phyloP scores from a whole-genome alignment of 495 filamentous ascomycete species.

The Lasiosphaeria ovina region DNA sequence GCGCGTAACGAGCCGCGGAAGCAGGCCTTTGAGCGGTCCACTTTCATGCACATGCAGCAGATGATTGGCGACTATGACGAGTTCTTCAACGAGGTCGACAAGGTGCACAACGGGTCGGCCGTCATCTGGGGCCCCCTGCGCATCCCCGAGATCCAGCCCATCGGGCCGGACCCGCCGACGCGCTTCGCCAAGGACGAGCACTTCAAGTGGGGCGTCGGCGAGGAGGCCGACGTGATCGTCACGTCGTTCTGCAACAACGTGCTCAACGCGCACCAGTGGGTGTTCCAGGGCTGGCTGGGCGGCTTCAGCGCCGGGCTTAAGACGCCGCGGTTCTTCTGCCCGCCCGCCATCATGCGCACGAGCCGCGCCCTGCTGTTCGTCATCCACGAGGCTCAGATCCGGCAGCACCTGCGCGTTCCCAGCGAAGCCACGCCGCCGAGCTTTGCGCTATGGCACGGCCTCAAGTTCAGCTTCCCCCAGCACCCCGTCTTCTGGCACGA shows the following conservation, averaged over 20 bases:
- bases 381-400: constrained; percentile 32
- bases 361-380: constrained; percentile 26
- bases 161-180: constrained; percentile 44
- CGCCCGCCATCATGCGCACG: constrained; percentile 33
- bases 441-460: constrained; percentile 43
- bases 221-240: constrained; percentile 55
- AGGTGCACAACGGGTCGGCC: constrained; percentile 23
- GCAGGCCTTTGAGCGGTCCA: constrained; percentile 36
- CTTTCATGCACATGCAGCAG: constrained; percentile 37
- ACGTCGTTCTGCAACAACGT: constrained; percentile 53
- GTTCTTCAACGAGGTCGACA: constrained; percentile 26
- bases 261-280: constrained; percentile 43
- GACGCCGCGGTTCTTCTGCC: constrained; percentile 35
- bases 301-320: constrained; percentile 36
- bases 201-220: constrained; percentile 59
- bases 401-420: constrained; percentile 28
- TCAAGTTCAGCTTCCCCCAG: constrained; percentile 40
- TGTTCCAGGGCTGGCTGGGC: constrained; percentile 42
- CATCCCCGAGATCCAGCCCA: constrained; percentile 48
- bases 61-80: constrained; percentile 27
- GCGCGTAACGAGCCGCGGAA: constrained; percentile 56
- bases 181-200: constrained; percentile 42
- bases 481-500: constrained; percentile 32
- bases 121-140: constrained; percentile 61
- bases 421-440: constrained; percentile 38